Base-by-base conservation (phyloP, 495 filamentous ascomycete genomes). In the Penicillium canariense region DNA sequence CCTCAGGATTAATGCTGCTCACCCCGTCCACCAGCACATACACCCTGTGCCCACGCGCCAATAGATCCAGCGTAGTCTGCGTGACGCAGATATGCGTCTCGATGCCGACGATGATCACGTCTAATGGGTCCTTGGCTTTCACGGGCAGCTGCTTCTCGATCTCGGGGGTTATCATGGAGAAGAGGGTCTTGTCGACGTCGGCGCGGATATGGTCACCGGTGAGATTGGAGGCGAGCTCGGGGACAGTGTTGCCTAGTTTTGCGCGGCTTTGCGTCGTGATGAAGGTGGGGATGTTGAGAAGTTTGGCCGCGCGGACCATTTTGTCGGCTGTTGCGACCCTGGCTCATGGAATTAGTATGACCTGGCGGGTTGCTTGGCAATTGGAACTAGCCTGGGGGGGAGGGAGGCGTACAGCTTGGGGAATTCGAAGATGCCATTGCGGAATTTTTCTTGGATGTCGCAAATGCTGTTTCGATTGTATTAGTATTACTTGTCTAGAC, bases 391-490 rank as follows among this genome's bases (percentile, higher is more conserved):
- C 20, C n/a, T 12, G 34, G 11, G 23, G 32, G 10, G 18, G 27
- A 30, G 17, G 23, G 45, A 20, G 17, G 50, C 70, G 44, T 77
- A 90, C 87, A 96, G 76, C 63, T 87, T 89, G 42, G 88, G 76
- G 63, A 90, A 96, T 68, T 95, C 85, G 68, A 84, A 81, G 66
- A 98, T 95, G 35, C 83, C 83, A 4, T 76, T 71, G 38, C 90
- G 82, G 77, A 98, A 98, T 67, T 88, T 92, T 58, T 96, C 92
- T 79, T 98, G 94, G 58, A 97, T 81, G 62, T 98, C 94, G 76
- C 94, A 98, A 63, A 98, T 81, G 60, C 93, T 97, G 61, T 32
- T 26, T 11, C 1, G 31, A 27, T 20, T n/a, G 22, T 35, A 35
- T 66, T 59, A 59, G 45, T 30, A 42, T 26, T 25, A 48, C 10